phyloP scores from a whole-genome alignment of 2,329 filamentous ascomycete genomes.

The Alternaria sp. region DNA sequence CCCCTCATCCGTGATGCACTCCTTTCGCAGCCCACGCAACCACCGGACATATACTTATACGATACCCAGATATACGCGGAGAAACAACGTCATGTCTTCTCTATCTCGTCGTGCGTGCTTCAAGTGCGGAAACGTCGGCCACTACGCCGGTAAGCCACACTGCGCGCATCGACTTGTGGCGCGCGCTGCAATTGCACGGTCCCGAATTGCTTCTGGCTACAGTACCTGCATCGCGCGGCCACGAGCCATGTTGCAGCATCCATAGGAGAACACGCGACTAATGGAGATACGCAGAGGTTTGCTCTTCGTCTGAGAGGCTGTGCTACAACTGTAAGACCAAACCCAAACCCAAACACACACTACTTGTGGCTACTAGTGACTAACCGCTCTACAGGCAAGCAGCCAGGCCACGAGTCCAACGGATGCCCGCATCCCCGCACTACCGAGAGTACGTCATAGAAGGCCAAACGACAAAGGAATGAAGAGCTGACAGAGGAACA shows the following conservation, averaged over 20 bases:
- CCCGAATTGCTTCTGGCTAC: slow-evolving; percentile 17
- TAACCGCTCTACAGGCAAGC: slow-evolving; percentile 68
- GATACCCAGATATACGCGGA: slow-evolving; percentile 38
- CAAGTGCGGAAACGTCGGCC: slow-evolving; percentile 63
- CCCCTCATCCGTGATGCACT: slow-evolving; percentile 28
- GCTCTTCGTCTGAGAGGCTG: slow-evolving; percentile 95
- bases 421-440: slow-evolving; percentile 95
- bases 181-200: slow-evolving; percentile 32
- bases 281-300: slow-evolving; percentile 72
- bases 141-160: slow-evolving; percentile 59
- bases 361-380: slow-evolving; percentile 19
- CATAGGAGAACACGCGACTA: slow-evolving; percentile 27
- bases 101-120: slow-evolving; percentile 64
- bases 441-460: slow-evolving; percentile 74
- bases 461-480: background rate
- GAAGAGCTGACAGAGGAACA: slow-evolving; percentile 46
- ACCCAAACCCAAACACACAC: slow-evolving; percentile 14
- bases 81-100: slow-evolving; percentile 59
- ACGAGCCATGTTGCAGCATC: slow-evolving; percentile 18
- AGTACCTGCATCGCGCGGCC: slow-evolving; percentile 33
- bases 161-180: slow-evolving; percentile 23
- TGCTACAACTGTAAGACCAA: slow-evolving; percentile 93
- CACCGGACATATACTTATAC: slow-evolving; percentile 32
- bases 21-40: slow-evolving; percentile 26
- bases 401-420: slow-evolving; percentile 96